phyloP scores from a whole-genome alignment of 371 early-diverging fungal genomes.

The Mortierella sp. region DNA sequence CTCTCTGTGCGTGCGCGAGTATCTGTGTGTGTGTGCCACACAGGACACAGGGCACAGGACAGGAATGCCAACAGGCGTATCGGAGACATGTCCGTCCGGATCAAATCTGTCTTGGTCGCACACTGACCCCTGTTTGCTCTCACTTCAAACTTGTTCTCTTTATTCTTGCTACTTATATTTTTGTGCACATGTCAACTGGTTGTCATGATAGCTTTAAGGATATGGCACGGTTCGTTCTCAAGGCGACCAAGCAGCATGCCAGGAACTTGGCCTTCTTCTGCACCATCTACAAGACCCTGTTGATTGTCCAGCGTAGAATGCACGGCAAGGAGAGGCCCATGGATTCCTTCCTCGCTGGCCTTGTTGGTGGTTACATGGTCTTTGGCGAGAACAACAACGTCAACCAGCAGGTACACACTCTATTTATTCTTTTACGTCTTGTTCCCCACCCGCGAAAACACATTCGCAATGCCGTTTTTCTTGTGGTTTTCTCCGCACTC shows the following conservation, averaged over 20 bases:
- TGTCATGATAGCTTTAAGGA: conserved; percentile 68
- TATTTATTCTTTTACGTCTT: not conserved
- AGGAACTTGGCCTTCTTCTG: conserved; percentile 93
- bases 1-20: too few relatives aligned
- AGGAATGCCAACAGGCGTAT: not conserved
- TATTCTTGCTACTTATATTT: not conserved
- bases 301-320: conserved; percentile 79
- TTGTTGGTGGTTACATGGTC: conserved; percentile 95
- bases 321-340: conserved; percentile 80
- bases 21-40: too few relatives aligned
- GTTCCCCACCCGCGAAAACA: not conserved
- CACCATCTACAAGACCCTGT: conserved; percentile 92
- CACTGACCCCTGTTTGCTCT: not conserved
- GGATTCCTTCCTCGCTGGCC: conserved; percentile 93
- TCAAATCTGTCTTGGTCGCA: not conserved
- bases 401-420: conserved; percentile 97
- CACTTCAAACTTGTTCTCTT: not conserved
- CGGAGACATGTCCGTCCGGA: not conserved
- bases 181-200: not conserved
- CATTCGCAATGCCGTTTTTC: not conserved
- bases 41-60: not conserved
- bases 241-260: conserved; percentile 93
- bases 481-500: not conserved
- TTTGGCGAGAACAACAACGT: conserved; percentile 95
- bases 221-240: conserved; percentile 82